Conservation (phyloP, 331 rosid species). For the Pyrus hybrid region DNA sequence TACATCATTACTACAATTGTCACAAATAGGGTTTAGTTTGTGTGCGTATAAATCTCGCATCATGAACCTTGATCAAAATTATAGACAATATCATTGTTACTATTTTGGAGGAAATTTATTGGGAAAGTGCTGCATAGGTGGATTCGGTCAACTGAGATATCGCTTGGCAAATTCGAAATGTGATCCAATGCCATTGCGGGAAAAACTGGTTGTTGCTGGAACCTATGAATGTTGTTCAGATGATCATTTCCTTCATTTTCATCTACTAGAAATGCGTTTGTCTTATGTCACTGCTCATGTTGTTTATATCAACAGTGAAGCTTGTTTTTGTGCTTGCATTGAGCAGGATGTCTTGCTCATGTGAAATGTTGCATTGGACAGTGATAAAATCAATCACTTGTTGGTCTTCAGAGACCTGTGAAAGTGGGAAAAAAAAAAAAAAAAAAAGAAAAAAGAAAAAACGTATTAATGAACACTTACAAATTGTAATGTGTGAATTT, state of each 20-base stretch:
- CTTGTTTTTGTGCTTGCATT: neutral
- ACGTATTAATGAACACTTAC: neutral
- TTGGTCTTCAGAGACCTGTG: slow-evolving; percentile 68
- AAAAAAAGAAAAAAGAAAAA: neutral
- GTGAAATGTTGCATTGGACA: slow-evolving; percentile 38
- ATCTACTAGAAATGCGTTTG: slow-evolving; percentile 12
- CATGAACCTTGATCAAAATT: neutral
- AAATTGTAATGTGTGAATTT: neutral
- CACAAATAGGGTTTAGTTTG: too few relatives aligned
- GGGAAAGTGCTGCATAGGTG: slow-evolving; percentile 35
- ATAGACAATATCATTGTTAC: slow-evolving; percentile 2
- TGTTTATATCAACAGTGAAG: slow-evolving; percentile 9
- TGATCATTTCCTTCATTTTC: slow-evolving; percentile 26
- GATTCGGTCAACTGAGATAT: slow-evolving; percentile 31
- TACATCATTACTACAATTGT: too few relatives aligned
- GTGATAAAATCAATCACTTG: slow-evolving; percentile 56
- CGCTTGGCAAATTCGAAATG: slow-evolving; percentile 31
- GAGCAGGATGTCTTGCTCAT: slow-evolving; percentile 42
- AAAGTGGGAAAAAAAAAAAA: too few relatives aligned
- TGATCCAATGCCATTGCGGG: slow-evolving; percentile 30
- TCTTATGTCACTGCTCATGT: slow-evolving; percentile 31
- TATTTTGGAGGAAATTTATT: slow-evolving; percentile 52
- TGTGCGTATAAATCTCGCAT: too few relatives aligned
- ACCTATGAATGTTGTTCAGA: slow-evolving; percentile 20
- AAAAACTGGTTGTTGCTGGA: slow-evolving; percentile 12